Conservation (phyloP, 176 grass and related monocot genomes). For the Dendrocalamus sinicus region DNA sequence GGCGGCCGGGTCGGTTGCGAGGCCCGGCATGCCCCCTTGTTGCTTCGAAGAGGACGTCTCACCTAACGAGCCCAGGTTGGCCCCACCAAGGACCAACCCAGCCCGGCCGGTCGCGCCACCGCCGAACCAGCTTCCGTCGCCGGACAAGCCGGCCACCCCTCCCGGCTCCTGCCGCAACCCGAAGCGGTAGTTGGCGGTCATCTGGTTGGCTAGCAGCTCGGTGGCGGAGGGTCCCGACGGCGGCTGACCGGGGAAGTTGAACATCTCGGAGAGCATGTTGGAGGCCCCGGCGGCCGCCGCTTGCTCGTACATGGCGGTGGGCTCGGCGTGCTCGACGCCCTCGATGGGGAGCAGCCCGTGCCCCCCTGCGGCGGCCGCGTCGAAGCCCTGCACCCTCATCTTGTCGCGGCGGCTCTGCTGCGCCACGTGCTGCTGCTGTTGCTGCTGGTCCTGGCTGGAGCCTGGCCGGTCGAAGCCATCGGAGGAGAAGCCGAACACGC, state of each 20-base stretch:
- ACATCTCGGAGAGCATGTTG: slow-evolving; percentile 98
- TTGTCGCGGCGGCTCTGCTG: slow-evolving; percentile 96
- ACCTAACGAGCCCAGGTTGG: slow-evolving; percentile 53
- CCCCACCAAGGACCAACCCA: slow-evolving; percentile 56
- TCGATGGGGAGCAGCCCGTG: slow-evolving; percentile 63
- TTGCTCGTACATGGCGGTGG: slow-evolving; percentile 68
- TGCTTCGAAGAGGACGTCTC: slow-evolving; percentile 60
- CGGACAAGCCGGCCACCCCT: slow-evolving; percentile 38
- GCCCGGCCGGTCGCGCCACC: slow-evolving; percentile 29
- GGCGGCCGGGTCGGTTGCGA: slow-evolving; percentile 61
- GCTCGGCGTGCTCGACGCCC: slow-evolving; percentile 48
- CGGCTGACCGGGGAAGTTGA: slow-evolving; percentile 71
- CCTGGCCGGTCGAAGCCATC: slow-evolving; percentile 61
- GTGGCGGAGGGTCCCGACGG: slow-evolving; percentile 62
- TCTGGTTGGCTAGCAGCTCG: slow-evolving; percentile 82
- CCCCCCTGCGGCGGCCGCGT: slow-evolving; percentile 45
- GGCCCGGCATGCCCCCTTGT: slow-evolving; percentile 44
- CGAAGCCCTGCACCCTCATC: slow-evolving; percentile 83
- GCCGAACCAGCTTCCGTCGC: slow-evolving; percentile 63
- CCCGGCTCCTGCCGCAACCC: slow-evolving; percentile 41
- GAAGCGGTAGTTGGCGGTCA: slow-evolving; percentile 65
- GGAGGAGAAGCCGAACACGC: slow-evolving; percentile 73
- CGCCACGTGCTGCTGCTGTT: slow-evolving; percentile 79
- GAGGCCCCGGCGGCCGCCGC: slow-evolving; percentile 57
- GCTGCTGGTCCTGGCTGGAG: slow-evolving; percentile 53